Evolutionary conservation across 495 filamentous ascomycete species (phyloP).

Genomic region (Opeltia flavorubescens): DNA sequence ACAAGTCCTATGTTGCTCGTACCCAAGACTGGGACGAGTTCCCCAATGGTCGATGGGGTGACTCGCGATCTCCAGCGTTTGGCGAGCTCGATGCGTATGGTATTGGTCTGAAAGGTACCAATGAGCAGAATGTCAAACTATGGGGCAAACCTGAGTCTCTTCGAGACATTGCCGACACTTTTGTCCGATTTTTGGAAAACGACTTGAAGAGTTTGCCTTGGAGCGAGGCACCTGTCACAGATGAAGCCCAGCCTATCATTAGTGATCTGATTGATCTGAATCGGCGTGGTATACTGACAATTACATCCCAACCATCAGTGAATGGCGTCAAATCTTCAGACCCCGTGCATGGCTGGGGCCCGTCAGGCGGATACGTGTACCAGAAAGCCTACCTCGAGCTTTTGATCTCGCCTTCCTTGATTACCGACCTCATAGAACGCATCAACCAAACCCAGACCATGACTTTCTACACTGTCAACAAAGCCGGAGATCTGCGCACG

Average conservation of each 20-base stretch:
- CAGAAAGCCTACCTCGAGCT: conserved; percentile 97
- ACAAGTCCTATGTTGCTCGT: conserved; percentile 84
- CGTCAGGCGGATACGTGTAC: conserved; percentile 89
- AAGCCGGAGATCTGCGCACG: conserved; percentile 64
- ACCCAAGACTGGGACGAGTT: conserved; percentile 99
- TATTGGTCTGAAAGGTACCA: conserved; percentile 88
- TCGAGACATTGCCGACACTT: conserved; percentile 66
- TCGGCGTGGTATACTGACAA: conserved; percentile 73
- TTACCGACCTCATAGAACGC: conserved; percentile 62
- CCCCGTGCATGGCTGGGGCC: conserved; percentile 85
- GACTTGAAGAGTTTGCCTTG: conserved; percentile 77
- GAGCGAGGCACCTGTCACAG: conserved; percentile 78
- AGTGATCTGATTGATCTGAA: conserved; percentile 69
- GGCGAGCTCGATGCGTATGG: conserved; percentile 94
- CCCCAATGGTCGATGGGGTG: conserved; percentile 97
- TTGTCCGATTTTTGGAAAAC: conserved; percentile 69
- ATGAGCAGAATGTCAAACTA: conserved; percentile 88
- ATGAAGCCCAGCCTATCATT: conserved; percentile 66
- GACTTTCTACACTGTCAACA: conserved; percentile 86
- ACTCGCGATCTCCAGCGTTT: conserved; percentile 91
- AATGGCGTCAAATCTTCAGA: conserved; percentile 84
- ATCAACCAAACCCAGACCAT: conserved; percentile 68
- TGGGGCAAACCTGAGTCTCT: conserved; percentile 80
- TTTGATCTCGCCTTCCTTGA: conserved; percentile 63
- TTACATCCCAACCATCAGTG: conserved; percentile 95